These are phyloP conservation scores for Podila horticola DNA, from an alignment of 192 early-diverging fungal genomes.

Conservation along the genomic window DNA sequence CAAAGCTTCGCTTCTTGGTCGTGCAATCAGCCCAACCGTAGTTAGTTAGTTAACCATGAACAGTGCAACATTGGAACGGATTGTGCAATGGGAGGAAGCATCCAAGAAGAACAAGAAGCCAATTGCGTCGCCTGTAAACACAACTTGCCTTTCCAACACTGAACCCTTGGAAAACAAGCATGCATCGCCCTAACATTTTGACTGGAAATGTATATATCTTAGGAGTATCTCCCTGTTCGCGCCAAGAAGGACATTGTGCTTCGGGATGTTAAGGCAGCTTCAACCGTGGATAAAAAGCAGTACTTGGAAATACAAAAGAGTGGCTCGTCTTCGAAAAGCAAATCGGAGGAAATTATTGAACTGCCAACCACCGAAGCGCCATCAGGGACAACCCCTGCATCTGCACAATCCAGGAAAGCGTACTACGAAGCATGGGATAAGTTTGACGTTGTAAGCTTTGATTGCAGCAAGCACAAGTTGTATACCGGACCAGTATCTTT, in stretches of 20 bases:
- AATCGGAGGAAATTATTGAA: constrained; percentile 7
- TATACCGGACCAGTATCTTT: too few species aligned
- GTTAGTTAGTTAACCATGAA: constrained; percentile 25
- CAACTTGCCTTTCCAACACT: neutral
- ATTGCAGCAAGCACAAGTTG: too few species aligned
- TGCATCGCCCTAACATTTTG: neutral
- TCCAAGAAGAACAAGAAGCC: constrained; percentile 31
- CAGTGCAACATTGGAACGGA: constrained; percentile 5
- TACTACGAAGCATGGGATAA: constrained; percentile 33
- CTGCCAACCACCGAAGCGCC: neutral
- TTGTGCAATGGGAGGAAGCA: constrained; percentile 28
- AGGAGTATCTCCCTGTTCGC: constrained; percentile 33
- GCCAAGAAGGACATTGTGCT: constrained; percentile 26
- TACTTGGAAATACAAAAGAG: neutral
- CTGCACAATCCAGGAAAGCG: constrained; percentile 5
- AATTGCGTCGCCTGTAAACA: constrained; percentile 2
- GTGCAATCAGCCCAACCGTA: neutral
- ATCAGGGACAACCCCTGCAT: neutral
- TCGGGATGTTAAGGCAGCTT: constrained; percentile 12
- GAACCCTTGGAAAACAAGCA: too few species aligned
- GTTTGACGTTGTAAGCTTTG: constrained; percentile 14
- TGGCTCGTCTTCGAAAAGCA: neutral
- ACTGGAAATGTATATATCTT: neutral
- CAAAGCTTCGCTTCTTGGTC: neutral
- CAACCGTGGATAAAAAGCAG: neutral